phyloP scores from a whole-genome alignment of 129 eudicot genomes.

The Glebionis coronaria region DNA sequence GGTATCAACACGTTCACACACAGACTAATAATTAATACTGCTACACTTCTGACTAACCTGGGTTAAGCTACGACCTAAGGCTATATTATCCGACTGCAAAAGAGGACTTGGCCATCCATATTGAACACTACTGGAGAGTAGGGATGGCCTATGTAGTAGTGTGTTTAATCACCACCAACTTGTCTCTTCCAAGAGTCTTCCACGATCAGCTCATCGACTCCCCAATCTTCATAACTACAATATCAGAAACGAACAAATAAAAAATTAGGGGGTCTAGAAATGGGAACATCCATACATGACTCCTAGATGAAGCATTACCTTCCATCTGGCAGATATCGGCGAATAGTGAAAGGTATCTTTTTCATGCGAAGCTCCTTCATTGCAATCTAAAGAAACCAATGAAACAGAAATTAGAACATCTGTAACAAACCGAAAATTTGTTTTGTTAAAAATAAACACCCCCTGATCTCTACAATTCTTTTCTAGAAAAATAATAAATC shows the following conservation, averaged over 20 bases:
- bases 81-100: background rate
- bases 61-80: background rate
- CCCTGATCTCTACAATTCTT: conserved; percentile 95
- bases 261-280: too few relatives aligned
- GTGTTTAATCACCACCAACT: conserved; percentile 44
- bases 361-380: conserved; percentile 89
- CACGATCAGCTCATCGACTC: conserved; percentile 92
- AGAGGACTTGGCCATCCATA: background rate
- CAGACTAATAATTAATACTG: background rate
- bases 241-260: background rate
- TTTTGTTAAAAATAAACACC: conserved; percentile 17
- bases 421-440: too few relatives aligned
- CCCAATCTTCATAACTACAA: conserved; percentile 93
- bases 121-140: conserved; percentile 40
- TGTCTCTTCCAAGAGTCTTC: conserved; percentile 99
- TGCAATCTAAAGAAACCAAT: conserved; percentile 56
- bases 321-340: conserved; percentile 94
- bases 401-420: background rate
- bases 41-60: background rate
- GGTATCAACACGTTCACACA: conserved; percentile 12
- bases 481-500: too few relatives aligned
- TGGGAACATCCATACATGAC: background rate
- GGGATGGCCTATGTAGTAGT: background rate
- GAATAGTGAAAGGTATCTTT: conserved; percentile 87
- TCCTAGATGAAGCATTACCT: conserved; percentile 40